These are phyloP conservation scores for Tricholoma bakamatsutake DNA, from an alignment of 768 basidiomycete species.

Conservation along the genomic window DNA sequence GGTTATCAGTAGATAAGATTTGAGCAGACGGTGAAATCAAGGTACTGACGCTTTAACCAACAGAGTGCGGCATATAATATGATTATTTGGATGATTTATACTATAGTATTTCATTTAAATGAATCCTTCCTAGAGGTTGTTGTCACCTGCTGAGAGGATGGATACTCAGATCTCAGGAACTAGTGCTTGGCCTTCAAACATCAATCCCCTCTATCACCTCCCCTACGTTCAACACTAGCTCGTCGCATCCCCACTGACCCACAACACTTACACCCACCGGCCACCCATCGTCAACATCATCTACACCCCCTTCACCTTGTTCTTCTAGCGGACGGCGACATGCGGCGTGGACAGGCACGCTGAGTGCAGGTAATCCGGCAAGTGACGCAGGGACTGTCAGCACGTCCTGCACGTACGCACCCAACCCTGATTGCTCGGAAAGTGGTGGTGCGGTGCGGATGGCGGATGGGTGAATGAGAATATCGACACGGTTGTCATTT, in stretches of 20 bases:
- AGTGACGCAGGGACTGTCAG: constrained; percentile 90
- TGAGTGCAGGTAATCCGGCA: constrained; percentile 81
- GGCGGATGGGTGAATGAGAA: constrained; percentile 82
- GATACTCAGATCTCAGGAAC: no score
- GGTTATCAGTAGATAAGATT: no score
- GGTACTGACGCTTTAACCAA: no score
- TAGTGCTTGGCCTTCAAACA: neutral
- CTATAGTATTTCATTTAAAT: no score
- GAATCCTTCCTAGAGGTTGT: no score
- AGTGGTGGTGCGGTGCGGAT: constrained; percentile 79
- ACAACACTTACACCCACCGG: constrained; percentile 80
- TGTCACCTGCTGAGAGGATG: no score
- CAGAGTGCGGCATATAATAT: no score
- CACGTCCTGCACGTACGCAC: constrained; percentile 84
- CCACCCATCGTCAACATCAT: constrained; percentile 55
- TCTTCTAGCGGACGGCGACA: constrained; percentile 4
- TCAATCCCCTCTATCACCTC: constrained; percentile 31
- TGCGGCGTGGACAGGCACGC: constrained; percentile 44
- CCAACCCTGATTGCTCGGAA: constrained; percentile 24
- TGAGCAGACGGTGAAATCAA: no score
- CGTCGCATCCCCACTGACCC: constrained; percentile 83
- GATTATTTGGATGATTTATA: no score
- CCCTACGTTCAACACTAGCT: constrained; percentile 51
- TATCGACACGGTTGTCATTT: constrained; percentile 49
- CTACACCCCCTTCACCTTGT: constrained; percentile 20